These are phyloP conservation scores for Elsinoe necatrix DNA, from an alignment of 2,329 filamentous ascomycete species.

Conservation along the genomic window DNA sequence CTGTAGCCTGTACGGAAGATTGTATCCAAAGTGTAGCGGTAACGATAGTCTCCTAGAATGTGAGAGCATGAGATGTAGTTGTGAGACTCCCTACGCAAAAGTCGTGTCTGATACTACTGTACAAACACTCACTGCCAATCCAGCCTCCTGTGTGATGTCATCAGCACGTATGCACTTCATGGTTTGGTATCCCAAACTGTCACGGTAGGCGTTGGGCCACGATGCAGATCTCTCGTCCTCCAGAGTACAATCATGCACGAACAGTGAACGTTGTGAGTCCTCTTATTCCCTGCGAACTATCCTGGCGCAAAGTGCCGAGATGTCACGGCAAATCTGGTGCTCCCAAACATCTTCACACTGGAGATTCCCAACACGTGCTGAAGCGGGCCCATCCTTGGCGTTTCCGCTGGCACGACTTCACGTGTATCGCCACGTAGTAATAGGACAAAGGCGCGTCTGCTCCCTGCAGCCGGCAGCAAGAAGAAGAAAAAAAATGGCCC, in stretches of 20 bases:
- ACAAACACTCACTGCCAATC: background rate
- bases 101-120: background rate
- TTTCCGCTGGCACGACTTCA: background rate
- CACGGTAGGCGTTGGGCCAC: background rate
- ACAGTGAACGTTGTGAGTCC: too few relatives aligned
- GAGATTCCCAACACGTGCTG: background rate
- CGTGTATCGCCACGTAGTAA: background rate
- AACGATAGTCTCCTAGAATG: background rate
- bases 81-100: background rate
- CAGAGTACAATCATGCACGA: too few relatives aligned
- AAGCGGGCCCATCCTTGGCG: background rate
- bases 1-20: background rate
- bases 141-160: background rate
- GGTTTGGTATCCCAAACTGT: background rate
- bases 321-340: too few relatives aligned
- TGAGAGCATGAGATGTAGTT: background rate
- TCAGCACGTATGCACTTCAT: background rate
- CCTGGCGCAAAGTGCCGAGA: too few relatives aligned
- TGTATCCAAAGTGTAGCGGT: background rate
- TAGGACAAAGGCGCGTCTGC: background rate
- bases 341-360: background rate
- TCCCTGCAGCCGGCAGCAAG: background rate
- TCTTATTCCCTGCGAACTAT: too few relatives aligned
- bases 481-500: slow-evolving; percentile 34
- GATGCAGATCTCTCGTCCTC: background rate